Percentiles rank a stretch among this genome's conserved stretches.
These are phyloP conservation scores for Xylona heveae DNA, from an alignment of 495 filamentous ascomycete species.

Conservation along the genomic window DNA sequence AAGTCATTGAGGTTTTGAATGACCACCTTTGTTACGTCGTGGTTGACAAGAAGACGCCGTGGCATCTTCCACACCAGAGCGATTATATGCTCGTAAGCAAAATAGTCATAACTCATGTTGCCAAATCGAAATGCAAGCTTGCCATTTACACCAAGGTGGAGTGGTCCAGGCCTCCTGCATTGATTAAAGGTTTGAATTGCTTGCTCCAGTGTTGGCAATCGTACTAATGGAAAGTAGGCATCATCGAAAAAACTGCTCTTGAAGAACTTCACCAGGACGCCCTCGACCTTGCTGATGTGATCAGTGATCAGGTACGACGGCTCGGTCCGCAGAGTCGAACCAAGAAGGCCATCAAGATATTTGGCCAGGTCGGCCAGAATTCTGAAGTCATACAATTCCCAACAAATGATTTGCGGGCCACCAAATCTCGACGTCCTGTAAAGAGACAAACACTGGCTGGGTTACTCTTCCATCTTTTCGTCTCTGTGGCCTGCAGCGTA, in stretches of 20 bases:
- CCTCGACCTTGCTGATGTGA: conserved; percentile 63
- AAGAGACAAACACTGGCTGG: conserved; percentile 41
- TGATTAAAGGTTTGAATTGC: conserved; percentile 39
- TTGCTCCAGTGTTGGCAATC: too few species aligned
- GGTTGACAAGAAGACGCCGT: conserved; percentile 69
- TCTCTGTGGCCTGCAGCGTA: conserved; percentile 46
- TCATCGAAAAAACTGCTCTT: conserved; percentile 64
- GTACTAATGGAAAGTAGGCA: conserved; percentile 14
- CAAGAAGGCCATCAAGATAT: conserved; percentile 77
- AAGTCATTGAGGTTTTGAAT: conserved; percentile 77
- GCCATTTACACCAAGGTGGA: conserved; percentile 71
- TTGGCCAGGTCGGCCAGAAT: conserved; percentile 66
- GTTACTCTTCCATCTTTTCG: conserved; percentile 46
- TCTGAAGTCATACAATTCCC: conserved; percentile 42
- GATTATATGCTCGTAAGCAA: conserved; percentile 74
- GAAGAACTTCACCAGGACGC: conserved; percentile 67
- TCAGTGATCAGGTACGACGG: conserved; percentile 67
- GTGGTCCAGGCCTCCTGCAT: conserved; percentile 49
- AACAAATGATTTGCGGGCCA: conserved; percentile 17
- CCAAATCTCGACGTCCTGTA: conserved; percentile 28
- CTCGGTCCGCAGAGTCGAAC: conserved; percentile 67
- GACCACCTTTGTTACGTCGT: conserved; percentile 94
- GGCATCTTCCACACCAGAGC: conserved; percentile 67
- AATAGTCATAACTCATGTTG: conserved; percentile 79
- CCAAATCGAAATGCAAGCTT: conserved; percentile 82